Base-by-base conservation (phyloP, 2,329 filamentous ascomycete species). In the Endothia cerciana region DNA sequence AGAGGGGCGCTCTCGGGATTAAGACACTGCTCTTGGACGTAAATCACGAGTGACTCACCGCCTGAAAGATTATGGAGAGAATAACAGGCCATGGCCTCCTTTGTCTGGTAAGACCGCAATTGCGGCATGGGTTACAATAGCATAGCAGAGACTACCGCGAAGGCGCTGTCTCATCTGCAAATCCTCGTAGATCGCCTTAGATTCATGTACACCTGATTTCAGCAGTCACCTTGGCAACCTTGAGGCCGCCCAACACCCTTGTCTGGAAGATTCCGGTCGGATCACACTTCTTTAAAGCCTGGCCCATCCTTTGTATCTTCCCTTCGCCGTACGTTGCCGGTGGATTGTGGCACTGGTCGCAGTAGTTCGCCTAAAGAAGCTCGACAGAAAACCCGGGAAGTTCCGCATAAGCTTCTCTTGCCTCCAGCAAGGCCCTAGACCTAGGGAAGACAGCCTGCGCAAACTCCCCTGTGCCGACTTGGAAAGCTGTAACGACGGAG, bases 261-360 rank as follows among this genome's bases (percentile, higher is more conserved):
- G n/a, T 70, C 65, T 74, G 72, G 45, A 75, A 75, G 3, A 74
- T 64, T 4, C 66, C 66, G 10, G 64, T 59, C 0, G 71, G 71
- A 62, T 75, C 74, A 63, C 73, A 74, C 62, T 70, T 70, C 22
- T 17, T 64, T 19, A 71, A 71, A 2, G 69, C 70, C 19, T 60
- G 60, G 63, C 63, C 70, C 63, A 74, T 63, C 47, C 69, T 22
- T 19, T 38, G 36, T 11, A 77, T 30, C 38, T 75, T 75, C 33
- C 72, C 70, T 43, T 67, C 58, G 1, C 74, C 73, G 49, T 74
- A 76, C 17, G 69, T 72, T 25, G 40, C 25, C 7, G 75, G 56
- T 1, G 71, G 71, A n/a, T 74, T 68, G 65, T 63, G 51, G 30
- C n/a, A 45, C 4, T 10, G 19, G 53, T 63, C 61, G 10, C 61